Evolutionary conservation across 2,329 filamentous ascomycete species (phyloP), one percentile per base, ranked within the genome.

Genomic region (Periconia sp.): DNA sequence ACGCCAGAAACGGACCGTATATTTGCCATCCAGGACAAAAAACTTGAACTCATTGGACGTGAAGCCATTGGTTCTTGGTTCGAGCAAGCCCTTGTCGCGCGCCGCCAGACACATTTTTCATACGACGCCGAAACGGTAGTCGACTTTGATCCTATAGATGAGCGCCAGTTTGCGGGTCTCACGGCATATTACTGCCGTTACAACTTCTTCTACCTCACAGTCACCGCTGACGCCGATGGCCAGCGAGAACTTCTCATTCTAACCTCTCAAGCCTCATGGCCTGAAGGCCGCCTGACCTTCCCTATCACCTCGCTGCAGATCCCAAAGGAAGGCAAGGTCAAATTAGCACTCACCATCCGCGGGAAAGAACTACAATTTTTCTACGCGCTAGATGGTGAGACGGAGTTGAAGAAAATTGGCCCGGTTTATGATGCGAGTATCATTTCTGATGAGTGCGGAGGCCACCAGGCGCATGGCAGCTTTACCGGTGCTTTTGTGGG

Each of bases 141-240:
- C 3, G 72, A 76, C 43, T 84, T 82, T 53, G 65, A 69, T 0
- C 82, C 82, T 0, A 61, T 66, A 0, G 82, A 85, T 54, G 81
- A 84, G 69, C 73, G 82, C 9, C 76, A 84, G 51, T 85, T 82
- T 46, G 82, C 82, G 0, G 82, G 83, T 0, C 67, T 86, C 6
- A 79, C 78, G 10, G 79, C 80, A 0, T 85, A 85, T 63, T 85
- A 85, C 67, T 81, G 78, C 57, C 79, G 82, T 3, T 85, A 73
- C 68, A 85, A 85, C 65, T 85, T 84, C 65, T 85, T 83, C 70
- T 85, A 85, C 52, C 71, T 85, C 5, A 75, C 79, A 0, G 78
- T 85, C 2, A 81, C 81, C 3, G 81, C 81, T 0, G 68, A 81
- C 53, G 68, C 76, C 0, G 76, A 82, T 40, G 81, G 81, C 1